A percentile compares a stretch with the other conserved stretches of the same genome.
These are phyloP conservation scores for Peterozyma toletana DNA, from an alignment of 805 yeast species.

Conservation along the genomic window DNA sequence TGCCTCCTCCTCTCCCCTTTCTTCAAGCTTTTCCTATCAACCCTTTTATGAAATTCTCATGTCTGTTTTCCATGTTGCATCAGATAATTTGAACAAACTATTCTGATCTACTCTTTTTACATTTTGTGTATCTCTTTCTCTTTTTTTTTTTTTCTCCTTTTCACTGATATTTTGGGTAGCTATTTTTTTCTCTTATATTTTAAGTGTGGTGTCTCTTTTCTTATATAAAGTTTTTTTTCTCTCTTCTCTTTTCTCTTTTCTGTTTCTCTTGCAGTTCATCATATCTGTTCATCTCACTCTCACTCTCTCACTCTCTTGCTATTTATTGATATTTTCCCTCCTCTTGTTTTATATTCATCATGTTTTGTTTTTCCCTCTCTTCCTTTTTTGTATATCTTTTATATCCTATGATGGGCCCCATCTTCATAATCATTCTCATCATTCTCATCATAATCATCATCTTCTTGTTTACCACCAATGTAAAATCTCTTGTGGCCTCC, in stretches of 20 bases:
- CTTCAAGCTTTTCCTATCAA: neutral
- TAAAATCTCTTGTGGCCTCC: too few relatives aligned
- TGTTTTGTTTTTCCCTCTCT: constrained; percentile 2
- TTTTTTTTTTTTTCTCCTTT: neutral
- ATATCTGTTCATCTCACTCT: neutral
- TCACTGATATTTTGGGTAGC: neutral
- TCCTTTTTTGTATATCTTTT: neutral
- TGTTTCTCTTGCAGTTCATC: neutral
- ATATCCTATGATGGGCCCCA: constrained; percentile 10
- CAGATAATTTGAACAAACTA: neutral
- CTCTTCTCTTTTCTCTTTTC: neutral
- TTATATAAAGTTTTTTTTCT: neutral
- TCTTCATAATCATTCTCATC: neutral
- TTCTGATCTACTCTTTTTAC: neutral
- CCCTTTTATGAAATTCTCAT: neutral
- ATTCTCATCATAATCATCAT: neutral
- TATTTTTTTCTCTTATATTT: neutral
- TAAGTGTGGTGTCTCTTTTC: neutral
- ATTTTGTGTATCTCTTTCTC: neutral
- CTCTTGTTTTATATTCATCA: neutral
- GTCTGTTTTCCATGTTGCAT: neutral
- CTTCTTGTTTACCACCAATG: neutral
- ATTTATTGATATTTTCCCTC: neutral
- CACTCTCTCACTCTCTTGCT: neutral
- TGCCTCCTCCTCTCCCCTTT: constrained; percentile 1